A percentile compares a stretch with the other conserved stretches of the same genome.
These are phyloP conservation scores for Saposhnikovia divaricata DNA, from an alignment of 129 eudicot genomes.

Conservation along the genomic window DNA sequence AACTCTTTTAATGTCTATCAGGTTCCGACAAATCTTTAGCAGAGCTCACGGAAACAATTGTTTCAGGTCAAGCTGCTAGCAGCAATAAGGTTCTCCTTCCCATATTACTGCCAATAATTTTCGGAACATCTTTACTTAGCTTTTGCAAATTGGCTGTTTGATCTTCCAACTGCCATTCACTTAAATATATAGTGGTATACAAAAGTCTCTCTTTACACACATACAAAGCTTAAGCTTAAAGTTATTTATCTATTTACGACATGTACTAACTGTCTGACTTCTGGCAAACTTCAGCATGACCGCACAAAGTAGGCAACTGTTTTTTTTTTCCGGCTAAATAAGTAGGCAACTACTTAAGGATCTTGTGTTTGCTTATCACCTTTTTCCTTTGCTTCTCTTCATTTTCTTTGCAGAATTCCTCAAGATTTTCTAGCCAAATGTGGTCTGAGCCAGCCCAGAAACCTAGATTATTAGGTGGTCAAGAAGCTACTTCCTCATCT, in stretches of 20 bases:
- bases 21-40: conserved; percentile 62
- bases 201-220: neutral
- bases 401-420: conserved; percentile 29
- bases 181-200: neutral
- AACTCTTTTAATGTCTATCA: conserved; percentile 21
- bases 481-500: conserved; percentile 22
- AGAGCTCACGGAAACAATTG: conserved; percentile 65
- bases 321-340: too few relatives aligned
- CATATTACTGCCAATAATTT: neutral
- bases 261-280: neutral
- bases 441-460: conserved; percentile 18
- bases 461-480: conserved; percentile 16
- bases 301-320: neutral
- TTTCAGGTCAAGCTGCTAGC: conserved; percentile 35
- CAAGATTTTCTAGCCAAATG: conserved; percentile 8
- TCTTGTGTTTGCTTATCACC: neutral
- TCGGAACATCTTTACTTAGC: neutral
- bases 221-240: neutral
- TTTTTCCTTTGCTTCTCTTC: neutral
- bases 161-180: neutral
- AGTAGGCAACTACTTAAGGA: neutral
- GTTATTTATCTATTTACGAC: neutral
- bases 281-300: neutral
- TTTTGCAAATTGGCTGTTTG: neutral
- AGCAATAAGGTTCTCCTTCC: conserved; percentile 34